Base-by-base conservation (phyloP, 371 early-diverging fungal species). In the Mucor saturninus region DNA sequence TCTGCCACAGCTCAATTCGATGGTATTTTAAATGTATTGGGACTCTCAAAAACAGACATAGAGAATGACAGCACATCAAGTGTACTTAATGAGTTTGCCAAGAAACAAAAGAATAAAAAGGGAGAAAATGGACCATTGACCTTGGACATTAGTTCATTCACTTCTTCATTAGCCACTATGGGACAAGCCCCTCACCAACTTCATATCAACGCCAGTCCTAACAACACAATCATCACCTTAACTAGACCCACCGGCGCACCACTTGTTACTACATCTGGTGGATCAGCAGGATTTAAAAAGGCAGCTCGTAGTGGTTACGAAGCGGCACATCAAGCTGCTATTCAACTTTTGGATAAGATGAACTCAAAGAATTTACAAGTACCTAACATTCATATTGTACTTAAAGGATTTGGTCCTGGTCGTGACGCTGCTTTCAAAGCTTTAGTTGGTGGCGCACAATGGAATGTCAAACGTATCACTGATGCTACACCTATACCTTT, bases 371-470 rank as follows among this genome's bases (percentile, higher is more conserved):
- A 84, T 28, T 79, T 91, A 35, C 81, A 80, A 46, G 79, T 89
- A 28, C 68, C 71, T 21, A 86, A 84, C 28, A 64, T 95, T 31
- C 93, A 96, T 73, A 72, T 97, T 32, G 82, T 88, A 56, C 77
- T 97, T 29, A 93, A 93, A 64, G 96, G 95, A 10, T 95, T 95
- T 68, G 98, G 98, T 4, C 90, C 94, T 0, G 98, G 96, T 14
- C 76, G 97, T 46, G 96, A 96, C 64, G 96, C 96, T 51, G 94
- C 92, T 0, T 95, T 91, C 81, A 88, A 92, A 71, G 95, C 96
- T 9, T 69, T 96, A 29, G 83, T 86, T 7, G 62, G 84, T 15
- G 82, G 81, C 31, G 15, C 62, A 31, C 40, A 54, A 58, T 95
- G 95, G 95, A 83, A 75, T 39, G 76, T 96, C 51, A 83, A 76